Evolutionary conservation across 2,329 filamentous ascomycete genomes (phyloP).

Genomic region (Cladophialophora yegresii): DNA sequence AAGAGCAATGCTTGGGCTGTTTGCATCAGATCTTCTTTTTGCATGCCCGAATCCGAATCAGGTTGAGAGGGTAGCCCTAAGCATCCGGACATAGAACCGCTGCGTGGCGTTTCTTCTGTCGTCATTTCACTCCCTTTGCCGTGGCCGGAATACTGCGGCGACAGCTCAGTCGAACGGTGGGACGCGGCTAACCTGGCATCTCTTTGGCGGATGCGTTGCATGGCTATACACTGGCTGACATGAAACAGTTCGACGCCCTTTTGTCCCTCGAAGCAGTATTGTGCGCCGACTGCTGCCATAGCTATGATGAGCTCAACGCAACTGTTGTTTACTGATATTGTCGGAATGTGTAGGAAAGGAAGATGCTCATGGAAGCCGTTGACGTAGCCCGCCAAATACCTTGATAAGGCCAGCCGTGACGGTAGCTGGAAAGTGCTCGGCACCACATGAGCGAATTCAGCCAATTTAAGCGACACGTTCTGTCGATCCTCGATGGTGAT

Average conservation of each 20-base stretch:
- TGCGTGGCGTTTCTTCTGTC: slow-evolving; percentile 24
- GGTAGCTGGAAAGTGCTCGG: slow-evolving; percentile 34
- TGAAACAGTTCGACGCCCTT: slow-evolving; percentile 35
- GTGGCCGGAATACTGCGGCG: slow-evolving; percentile 18
- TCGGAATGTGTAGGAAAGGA: slow-evolving; percentile 36
- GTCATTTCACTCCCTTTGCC: slow-evolving; percentile 16
- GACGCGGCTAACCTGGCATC: slow-evolving; percentile 29
- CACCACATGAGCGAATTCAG: slow-evolving; percentile 30
- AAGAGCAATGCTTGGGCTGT: slow-evolving; percentile 35
- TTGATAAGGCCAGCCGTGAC: slow-evolving; percentile 36
- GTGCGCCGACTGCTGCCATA: slow-evolving; percentile 37
- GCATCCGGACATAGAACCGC: slow-evolving; percentile 29
- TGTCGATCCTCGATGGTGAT: slow-evolving; percentile 42
- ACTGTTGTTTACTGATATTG: slow-evolving; percentile 28
- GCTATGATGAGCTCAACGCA: slow-evolving; percentile 35
- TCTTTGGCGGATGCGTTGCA: slow-evolving; percentile 34
- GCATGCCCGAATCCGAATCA: slow-evolving; percentile 17
- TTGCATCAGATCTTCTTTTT: slow-evolving; percentile 33
- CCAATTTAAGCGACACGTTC: slow-evolving; percentile 32
- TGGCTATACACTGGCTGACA: slow-evolving; percentile 34
- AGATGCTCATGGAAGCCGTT: slow-evolving; percentile 38
- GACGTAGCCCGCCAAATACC: slow-evolving; percentile 36
- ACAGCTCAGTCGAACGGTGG: slow-evolving; percentile 36
- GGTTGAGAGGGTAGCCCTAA: slow-evolving; percentile 28
- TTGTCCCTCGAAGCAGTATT: slow-evolving; percentile 36